Evolutionary conservation across 306 rosid species (phyloP).

Genomic region (Rosa chinensis): DNA sequence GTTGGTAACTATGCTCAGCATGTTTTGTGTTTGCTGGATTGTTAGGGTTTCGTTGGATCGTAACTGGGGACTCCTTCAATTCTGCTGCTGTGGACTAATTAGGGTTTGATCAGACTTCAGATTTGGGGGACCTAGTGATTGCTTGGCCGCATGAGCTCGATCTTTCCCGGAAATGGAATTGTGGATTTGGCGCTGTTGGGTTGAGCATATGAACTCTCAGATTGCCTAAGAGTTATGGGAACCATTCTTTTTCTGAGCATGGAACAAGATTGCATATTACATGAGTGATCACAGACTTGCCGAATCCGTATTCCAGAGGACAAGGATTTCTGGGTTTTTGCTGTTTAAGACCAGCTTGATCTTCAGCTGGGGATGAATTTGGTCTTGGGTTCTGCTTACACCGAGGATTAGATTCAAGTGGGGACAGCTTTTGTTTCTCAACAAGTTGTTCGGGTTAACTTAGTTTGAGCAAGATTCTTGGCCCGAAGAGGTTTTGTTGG

Average conservation of each 20-base stretch:
- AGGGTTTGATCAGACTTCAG: slow-evolving; percentile 41
- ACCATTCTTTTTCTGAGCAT: slow-evolving; percentile 43
- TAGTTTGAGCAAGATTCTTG: slow-evolving; percentile 38
- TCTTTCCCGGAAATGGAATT: slow-evolving; percentile 30
- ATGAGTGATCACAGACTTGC: slow-evolving; percentile 46
- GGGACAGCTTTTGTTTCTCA: slow-evolving; percentile 43
- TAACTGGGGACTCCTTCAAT: slow-evolving; percentile 34
- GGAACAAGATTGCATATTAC: slow-evolving; percentile 72
- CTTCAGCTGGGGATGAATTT: slow-evolving; percentile 42
- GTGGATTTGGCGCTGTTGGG: slow-evolving; percentile 34
- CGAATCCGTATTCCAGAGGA: slow-evolving; percentile 23
- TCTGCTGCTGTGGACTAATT: slow-evolving; percentile 31
- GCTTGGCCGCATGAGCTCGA: slow-evolving; percentile 28
- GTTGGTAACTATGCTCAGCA: slow-evolving; percentile 26
- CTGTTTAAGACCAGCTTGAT: slow-evolving; percentile 9
- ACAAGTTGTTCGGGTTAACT: slow-evolving; percentile 45
- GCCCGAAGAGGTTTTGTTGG: slow-evolving; percentile 5
- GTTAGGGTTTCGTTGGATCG: slow-evolving; percentile 58
- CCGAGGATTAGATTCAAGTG: slow-evolving; percentile 42
- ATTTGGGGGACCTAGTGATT: slow-evolving; percentile 24
- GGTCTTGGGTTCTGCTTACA: slow-evolving; percentile 31
- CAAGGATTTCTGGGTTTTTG: slow-evolving; percentile 29
- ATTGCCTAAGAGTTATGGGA: slow-evolving; percentile 47
- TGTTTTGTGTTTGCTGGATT: slow-evolving; percentile 25
- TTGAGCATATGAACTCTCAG: slow-evolving; percentile 49